These are phyloP conservation scores for Cyclotella kingstonii DNA, from an alignment of 108 stramenopile species.

Conservation along the genomic window DNA sequence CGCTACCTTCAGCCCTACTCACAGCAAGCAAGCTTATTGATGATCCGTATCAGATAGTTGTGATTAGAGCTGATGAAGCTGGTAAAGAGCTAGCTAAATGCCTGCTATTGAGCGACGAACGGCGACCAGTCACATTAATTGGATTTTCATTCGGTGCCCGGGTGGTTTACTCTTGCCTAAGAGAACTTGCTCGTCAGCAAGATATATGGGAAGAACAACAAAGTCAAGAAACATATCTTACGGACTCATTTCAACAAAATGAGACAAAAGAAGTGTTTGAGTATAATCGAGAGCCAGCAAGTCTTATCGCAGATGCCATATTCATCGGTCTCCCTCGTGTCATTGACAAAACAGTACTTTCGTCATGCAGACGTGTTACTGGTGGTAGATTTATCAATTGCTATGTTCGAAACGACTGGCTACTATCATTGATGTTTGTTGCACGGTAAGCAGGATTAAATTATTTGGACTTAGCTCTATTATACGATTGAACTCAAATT, in stretches of 20 bases:
- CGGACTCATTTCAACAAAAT: slow-evolving; percentile 12
- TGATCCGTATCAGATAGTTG: slow-evolving; percentile 74
- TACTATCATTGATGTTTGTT: slow-evolving; percentile 70
- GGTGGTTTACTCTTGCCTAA: slow-evolving; percentile 80
- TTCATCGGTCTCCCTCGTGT: slow-evolving; percentile 62
- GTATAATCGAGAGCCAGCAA: slow-evolving; percentile 61
- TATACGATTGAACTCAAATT: slow-evolving; percentile 2
- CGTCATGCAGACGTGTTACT: slow-evolving; percentile 61
- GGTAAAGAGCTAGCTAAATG: slow-evolving; percentile 79
- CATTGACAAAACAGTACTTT: slow-evolving; percentile 48
- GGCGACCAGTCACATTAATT: slow-evolving; percentile 85
- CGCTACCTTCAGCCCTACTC: slow-evolving; percentile 54
- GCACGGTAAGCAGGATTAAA: slow-evolving; percentile 20
- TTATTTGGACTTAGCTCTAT: slow-evolving; percentile 6
- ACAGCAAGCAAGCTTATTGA: slow-evolving; percentile 66
- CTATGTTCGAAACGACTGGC: slow-evolving; percentile 76
- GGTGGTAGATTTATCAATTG: slow-evolving; percentile 87
- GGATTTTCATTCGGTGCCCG: slow-evolving; percentile 92
- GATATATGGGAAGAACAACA: slow-evolving; percentile 58
- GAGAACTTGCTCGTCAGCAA: slow-evolving; percentile 69
- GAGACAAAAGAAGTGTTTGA: slow-evolving; percentile 23
- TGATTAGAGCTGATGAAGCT: slow-evolving; percentile 78
- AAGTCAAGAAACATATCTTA: background rate
- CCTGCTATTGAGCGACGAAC: slow-evolving; percentile 59
- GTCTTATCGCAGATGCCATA: slow-evolving; percentile 82